A percentile compares a stretch with the other conserved stretches of the same genome.
phyloP scores from a whole-genome alignment of 202 grass and related monocot species.

The Dendrocalamus latiflorus region DNA sequence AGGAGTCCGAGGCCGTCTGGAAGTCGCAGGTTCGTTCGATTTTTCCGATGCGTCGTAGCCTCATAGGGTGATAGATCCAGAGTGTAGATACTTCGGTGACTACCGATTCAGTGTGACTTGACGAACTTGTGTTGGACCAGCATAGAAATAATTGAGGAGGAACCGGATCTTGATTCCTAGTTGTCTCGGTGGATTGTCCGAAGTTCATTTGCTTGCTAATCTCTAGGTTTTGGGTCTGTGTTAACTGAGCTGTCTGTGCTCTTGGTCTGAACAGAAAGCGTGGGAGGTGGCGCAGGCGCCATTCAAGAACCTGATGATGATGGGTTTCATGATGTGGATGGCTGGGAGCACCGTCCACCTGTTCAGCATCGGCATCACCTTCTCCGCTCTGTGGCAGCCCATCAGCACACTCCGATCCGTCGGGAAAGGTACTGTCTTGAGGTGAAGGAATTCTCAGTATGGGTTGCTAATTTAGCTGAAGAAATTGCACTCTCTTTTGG shows the following conservation, averaged over 20 bases:
- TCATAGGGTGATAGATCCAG: slow-evolving; percentile 1
- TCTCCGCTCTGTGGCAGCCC: slow-evolving; percentile 88
- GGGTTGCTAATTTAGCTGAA: background rate
- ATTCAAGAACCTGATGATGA: too few relatives aligned
- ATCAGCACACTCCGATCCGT: slow-evolving; percentile 73
- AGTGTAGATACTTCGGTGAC: background rate
- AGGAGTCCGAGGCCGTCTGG: slow-evolving; percentile 78
- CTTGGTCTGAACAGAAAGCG: slow-evolving; percentile 57
- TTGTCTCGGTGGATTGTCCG: background rate
- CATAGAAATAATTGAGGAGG: background rate
- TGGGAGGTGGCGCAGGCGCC: slow-evolving; percentile 95
- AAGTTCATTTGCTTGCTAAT: background rate
- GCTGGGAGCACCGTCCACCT: slow-evolving; percentile 91
- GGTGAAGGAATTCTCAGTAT: background rate
- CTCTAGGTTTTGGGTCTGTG: background rate
- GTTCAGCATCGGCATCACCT: slow-evolving; percentile 98
- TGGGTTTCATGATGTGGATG: slow-evolving; percentile 99
- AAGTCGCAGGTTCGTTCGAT: slow-evolving; percentile 60
- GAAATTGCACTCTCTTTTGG: background rate
- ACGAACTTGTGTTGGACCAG: background rate
- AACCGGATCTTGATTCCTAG: background rate
- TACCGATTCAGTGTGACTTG: background rate
- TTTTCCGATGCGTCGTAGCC: background rate
- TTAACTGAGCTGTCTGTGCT: background rate
- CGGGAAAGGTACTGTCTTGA: slow-evolving; percentile 65